Evolutionary conservation across 768 basidiomycete species (phyloP), one percentile per base, ranked within the genome.

Genomic region (Cyclocybe cylindracea): DNA sequence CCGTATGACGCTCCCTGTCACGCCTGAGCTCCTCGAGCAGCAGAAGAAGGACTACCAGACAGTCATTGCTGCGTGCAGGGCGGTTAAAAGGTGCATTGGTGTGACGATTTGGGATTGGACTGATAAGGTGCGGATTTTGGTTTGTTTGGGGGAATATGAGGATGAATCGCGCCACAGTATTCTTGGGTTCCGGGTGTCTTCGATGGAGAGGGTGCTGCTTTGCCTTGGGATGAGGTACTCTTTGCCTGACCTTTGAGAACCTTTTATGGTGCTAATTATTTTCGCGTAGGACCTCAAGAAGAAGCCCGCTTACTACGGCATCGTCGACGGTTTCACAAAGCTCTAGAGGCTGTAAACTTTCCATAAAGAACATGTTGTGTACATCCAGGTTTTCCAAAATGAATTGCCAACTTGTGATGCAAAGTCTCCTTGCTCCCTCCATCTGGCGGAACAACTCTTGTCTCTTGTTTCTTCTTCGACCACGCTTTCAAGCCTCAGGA

Each of bases 11-110:
- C 70, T 78, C 10, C 83, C 82, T n/a, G 72, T 69, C 9, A 80
- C 79, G 2, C 54, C 62, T 5, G 75, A 73, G 0, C 64, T 76
- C 35, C 68, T 79, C 29, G 70, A 66, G 31, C 80, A 83, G 59
- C 83, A 85, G 60, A 68, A 75, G 57, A 70, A 67, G 52, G 83
- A 85, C 60, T 86, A 83, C 58, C 63, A 74, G 63, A 73, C 70
- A 29, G 76, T 84, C 39, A 71, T 84, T 43, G 52, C 61, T 9
- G 77, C 81, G n/a, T 86, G 84, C 60, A 70, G 73, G 57, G 67
- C 67, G 31, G 66, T 74, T 9, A 46, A 61, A 1, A 60, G 57
- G 0, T 77, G 76, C 45, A 62, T 78, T 51, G 75, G 75, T n/a
- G 64, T 78, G 19, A 75, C 71, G 0, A 60, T 73, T 38, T 75